Percentiles rank a stretch among this genome's conserved stretches.
These are phyloP conservation scores for Trichoderma gamsii DNA, from an alignment of 495 filamentous ascomycete species.

Conservation along the genomic window DNA sequence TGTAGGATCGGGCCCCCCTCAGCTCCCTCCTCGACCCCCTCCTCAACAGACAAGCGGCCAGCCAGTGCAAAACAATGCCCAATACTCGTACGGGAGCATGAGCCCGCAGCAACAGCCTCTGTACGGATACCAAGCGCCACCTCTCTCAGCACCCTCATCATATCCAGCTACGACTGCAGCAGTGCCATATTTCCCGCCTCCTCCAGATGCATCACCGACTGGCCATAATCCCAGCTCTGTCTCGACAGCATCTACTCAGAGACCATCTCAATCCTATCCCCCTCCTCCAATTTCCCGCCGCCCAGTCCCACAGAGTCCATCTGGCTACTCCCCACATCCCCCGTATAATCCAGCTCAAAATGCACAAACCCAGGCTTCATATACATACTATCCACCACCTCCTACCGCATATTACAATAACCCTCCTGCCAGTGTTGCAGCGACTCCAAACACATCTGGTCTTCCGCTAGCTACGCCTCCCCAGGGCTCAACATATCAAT, in stretches of 20 bases:
- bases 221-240: background rate
- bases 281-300: background rate
- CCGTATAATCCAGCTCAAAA: background rate
- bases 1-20: background rate
- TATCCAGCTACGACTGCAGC: background rate
- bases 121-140: background rate
- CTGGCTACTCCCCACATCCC: background rate
- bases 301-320: background rate
- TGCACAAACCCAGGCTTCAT: background rate
- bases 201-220: background rate
- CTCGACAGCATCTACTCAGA: background rate
- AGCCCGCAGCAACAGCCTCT: background rate
- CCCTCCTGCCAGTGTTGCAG: background rate
- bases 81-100: background rate
- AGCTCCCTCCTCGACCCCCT: background rate
- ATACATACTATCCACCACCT: background rate
- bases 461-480: background rate
- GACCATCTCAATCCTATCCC: background rate
- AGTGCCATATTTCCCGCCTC: background rate
- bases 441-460: background rate
- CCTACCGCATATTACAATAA: background rate
- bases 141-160: background rate
- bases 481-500: background rate
- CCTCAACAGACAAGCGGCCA: background rate
- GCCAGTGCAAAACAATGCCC: background rate